Evolutionary conservation across 2,329 filamentous ascomycete species (phyloP).

Genomic region (Penicillium concentricum): DNA sequence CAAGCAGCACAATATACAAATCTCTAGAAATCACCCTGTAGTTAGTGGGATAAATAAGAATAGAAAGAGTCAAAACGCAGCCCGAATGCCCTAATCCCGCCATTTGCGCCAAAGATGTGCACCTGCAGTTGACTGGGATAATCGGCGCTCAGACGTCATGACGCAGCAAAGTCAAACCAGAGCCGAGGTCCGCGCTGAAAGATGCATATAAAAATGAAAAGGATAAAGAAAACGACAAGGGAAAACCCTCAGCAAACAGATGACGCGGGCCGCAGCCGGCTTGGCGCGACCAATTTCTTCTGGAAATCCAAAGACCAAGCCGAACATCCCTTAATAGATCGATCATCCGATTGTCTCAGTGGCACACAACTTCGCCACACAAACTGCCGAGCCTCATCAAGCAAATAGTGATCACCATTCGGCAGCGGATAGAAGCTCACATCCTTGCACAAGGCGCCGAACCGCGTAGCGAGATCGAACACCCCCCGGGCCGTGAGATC

Average conservation of each 20-base stretch:
- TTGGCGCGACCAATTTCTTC: constrained; percentile 1
- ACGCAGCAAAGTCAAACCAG: not conserved
- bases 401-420: constrained; percentile 25
- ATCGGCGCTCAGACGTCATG: not conserved
- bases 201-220: not conserved
- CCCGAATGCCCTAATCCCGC: not conserved
- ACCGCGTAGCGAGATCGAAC: constrained; percentile 30
- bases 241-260: not conserved
- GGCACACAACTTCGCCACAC: constrained; percentile 14
- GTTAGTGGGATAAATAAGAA: not conserved
- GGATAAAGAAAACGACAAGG: not conserved
- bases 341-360: not conserved
- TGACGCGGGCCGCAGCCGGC: not conserved
- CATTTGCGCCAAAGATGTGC: constrained; percentile 1
- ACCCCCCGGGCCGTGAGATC: constrained; percentile 33
- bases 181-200: not conserved
- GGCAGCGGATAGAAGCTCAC: constrained; percentile 34
- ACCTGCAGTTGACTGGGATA: not conserved
- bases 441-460: constrained; percentile 28
- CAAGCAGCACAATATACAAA: too few relatives aligned
- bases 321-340: constrained; percentile 4
- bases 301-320: constrained; percentile 6
- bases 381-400: constrained; percentile 25
- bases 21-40: not conserved
- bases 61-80: not conserved